Evolutionary conservation across 345 rosid species (phyloP).

Genomic region (Angophora floribunda): DNA sequence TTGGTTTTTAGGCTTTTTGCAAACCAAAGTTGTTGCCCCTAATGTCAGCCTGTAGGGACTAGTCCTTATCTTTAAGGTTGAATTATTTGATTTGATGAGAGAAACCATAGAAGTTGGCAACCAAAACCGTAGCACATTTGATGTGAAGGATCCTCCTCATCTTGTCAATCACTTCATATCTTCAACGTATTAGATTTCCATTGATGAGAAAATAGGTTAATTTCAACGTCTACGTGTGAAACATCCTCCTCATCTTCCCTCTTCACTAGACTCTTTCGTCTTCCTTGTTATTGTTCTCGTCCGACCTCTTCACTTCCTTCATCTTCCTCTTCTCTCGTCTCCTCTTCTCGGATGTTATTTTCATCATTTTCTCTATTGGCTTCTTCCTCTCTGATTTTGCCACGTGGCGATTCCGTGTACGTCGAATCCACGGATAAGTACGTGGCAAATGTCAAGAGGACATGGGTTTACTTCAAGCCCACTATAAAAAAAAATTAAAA

Average conservation of each 20-base stretch:
- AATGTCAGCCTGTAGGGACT: not conserved
- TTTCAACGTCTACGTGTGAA: not conserved
- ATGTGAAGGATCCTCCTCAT: not conserved
- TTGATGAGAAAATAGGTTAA: not conserved
- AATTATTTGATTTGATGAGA: too few relatives aligned
- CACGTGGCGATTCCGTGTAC: too few relatives aligned
- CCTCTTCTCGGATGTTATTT: too few relatives aligned
- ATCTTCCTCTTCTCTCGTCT: too few relatives aligned
- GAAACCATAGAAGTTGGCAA: not conserved
- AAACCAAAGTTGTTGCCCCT: not conserved
- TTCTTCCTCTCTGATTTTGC: too few relatives aligned
- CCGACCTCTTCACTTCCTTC: too few relatives aligned
- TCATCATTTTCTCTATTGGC: too few relatives aligned
- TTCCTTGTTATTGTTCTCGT: not conserved
- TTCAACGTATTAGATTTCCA: not conserved
- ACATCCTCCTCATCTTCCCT: not conserved
- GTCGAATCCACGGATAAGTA: too few relatives aligned
- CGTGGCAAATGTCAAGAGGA: too few relatives aligned
- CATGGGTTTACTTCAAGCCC: too few relatives aligned
- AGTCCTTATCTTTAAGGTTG: not conserved
- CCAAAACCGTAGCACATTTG: not conserved
- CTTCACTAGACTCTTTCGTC: not conserved
- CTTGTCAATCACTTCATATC: not conserved
- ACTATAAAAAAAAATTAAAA: too few relatives aligned
- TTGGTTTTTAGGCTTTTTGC: not conserved